Percentiles rank a stretch among this genome's conserved stretches.
phyloP scores from a whole-genome alignment of 352 stramenopile species.

The Elongisporangium prolatum region DNA sequence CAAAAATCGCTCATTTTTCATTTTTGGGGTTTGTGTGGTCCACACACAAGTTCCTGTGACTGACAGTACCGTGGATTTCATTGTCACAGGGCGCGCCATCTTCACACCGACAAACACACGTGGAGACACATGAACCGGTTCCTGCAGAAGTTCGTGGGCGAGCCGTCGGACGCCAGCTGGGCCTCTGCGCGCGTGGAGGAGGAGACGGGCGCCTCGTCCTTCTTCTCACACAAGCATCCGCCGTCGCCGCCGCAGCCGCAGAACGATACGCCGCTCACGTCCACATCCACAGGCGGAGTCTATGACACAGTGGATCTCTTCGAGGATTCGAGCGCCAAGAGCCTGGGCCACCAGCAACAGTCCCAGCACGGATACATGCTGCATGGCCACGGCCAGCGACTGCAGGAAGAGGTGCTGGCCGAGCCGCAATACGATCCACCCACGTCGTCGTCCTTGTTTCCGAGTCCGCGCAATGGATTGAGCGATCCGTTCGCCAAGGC shows the following conservation, averaged over 20 bases:
- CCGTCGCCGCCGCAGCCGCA: slow-evolving; percentile 5
- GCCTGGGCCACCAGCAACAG: slow-evolving; percentile 1
- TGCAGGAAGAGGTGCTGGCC: neutral
- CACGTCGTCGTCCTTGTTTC: slow-evolving; percentile 5
- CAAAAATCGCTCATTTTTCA: neutral
- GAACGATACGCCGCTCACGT: slow-evolving; percentile 10
- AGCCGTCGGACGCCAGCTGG: slow-evolving; percentile 9
- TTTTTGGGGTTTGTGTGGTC: neutral
- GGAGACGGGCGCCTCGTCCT: neutral
- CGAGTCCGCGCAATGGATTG: slow-evolving; percentile 6
- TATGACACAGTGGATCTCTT: slow-evolving; percentile 48
- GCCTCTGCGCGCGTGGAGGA: neutral
- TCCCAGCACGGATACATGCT: slow-evolving; percentile 1
- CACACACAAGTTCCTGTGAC: neutral
- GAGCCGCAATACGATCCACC: slow-evolving; percentile 12
- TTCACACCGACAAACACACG: neutral
- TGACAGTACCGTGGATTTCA: neutral
- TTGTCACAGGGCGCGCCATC: neutral
- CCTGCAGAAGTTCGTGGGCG: slow-evolving; percentile 54
- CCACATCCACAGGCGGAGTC: slow-evolving; percentile 19
- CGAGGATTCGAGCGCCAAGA: slow-evolving; percentile 13
- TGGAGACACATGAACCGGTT: slow-evolving; percentile 41
- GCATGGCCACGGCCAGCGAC: neutral
- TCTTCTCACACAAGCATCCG: slow-evolving; percentile 1
- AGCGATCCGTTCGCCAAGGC: neutral